Evolutionary conservation across 2,329 filamentous ascomycete genomes (phyloP).

Genomic region (Calonectria pseudoreteaudii): DNA sequence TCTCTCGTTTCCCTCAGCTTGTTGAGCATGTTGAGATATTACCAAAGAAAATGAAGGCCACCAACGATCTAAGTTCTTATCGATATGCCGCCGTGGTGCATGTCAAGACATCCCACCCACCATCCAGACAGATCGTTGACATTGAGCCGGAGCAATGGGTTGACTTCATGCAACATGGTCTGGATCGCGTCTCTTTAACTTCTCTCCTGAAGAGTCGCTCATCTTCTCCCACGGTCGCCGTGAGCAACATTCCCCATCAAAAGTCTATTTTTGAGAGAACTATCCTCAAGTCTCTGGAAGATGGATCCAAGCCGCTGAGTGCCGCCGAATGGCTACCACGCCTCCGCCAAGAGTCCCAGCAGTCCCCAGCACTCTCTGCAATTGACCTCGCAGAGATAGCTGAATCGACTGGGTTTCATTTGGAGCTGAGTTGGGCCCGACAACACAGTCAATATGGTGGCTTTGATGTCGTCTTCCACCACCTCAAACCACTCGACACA

Average conservation of each 20-base stretch:
- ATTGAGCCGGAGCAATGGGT: not conserved
- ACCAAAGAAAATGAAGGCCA: not conserved
- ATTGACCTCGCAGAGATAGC: constrained; percentile 37
- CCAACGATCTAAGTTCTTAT: not conserved
- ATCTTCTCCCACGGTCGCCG: not conserved
- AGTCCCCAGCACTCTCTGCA: constrained; percentile 18
- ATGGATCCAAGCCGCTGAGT: not conserved
- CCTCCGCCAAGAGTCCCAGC: not conserved
- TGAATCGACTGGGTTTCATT: constrained; percentile 55
- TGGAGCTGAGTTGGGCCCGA: constrained; percentile 59
- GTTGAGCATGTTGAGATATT: not conserved
- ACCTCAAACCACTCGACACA: constrained; percentile 46
- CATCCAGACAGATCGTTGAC: not conserved
- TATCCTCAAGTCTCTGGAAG: constrained; percentile 28
- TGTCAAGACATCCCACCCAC: not conserved
- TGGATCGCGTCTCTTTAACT: not conserved
- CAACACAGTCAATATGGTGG: constrained; percentile 45
- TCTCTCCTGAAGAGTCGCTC: not conserved
- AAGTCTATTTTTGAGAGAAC: not conserved
- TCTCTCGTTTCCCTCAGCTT: not conserved
- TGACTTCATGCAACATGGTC: not conserved
- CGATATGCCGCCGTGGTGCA: not conserved
- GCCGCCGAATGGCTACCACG: constrained; percentile 25
- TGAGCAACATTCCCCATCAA: not conserved
- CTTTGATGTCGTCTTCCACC: constrained; percentile 46